Base-by-base conservation (phyloP, 257 asterid species). In the Nemophila menziesii region DNA sequence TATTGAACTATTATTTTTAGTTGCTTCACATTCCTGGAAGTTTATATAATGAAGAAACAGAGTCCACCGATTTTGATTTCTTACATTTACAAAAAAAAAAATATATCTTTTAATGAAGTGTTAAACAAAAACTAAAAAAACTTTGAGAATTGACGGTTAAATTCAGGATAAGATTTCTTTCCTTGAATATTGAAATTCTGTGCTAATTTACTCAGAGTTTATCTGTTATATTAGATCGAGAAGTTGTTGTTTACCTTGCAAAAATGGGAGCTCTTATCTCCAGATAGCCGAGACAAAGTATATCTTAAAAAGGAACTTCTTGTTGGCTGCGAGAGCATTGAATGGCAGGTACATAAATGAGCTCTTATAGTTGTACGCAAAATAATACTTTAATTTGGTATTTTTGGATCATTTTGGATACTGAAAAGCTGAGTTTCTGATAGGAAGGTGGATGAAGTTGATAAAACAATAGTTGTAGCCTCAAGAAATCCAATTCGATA, bases 341-440 rank as follows among this genome's bases (percentile, higher is more conserved):
- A 82, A 49, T 85, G 96, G 99, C 99, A 90, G 96, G 99, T 90
- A 73, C 44, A 66, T n/a, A n/a, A n/a, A n/a, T n/a, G n/a, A n/a
- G n/a, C n/a, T n/a, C n/a, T 17, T 14, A n/a, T n/a, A n/a, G n/a
- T n/a, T n/a, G n/a, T n/a, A n/a, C n/a, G n/a, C n/a, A n/a, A n/a
- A n/a, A n/a, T n/a, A n/a, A n/a, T 29, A 29, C 3, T 7, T 29
- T 29, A 7, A 24, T 9, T 24, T 24, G 33, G 6, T 7, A 7
- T 29, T 29, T 5, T 8, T 24, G 16, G 15, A 33, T 29, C 37
- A 51, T 37, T 39, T 22, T 49, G 23, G 26, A 63, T 62, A 52
- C 80, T 79, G 75, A 81, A 65, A 48, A 38, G 57, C 43, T 58
- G 36, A 59, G 59, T 80, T 68, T 62, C 58, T 75, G 71, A 60